Percentiles rank a stretch among this genome's conserved stretches.
Evolutionary conservation across 805 yeast species (phyloP).

Genomic region (Kodamaea nitidulidarum): DNA sequence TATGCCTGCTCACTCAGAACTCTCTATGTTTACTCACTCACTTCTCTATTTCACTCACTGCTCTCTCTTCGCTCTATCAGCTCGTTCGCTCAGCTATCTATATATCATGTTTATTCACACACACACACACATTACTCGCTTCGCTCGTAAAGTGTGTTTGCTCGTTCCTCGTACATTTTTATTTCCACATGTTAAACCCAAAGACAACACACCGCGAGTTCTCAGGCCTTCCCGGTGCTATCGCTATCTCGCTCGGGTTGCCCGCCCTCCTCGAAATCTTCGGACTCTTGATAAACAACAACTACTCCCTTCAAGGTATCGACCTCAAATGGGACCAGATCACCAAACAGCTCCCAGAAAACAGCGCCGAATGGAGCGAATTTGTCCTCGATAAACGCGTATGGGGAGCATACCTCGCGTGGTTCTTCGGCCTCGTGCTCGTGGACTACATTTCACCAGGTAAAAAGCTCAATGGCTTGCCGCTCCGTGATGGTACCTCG

Average conservation of each 20-base stretch:
- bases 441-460: constrained; percentile 70
- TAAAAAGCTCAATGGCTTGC: constrained; percentile 55
- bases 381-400: constrained; percentile 42
- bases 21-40: too few relatives aligned
- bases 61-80: too few relatives aligned
- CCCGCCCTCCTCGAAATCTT: constrained; percentile 61
- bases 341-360: constrained; percentile 29
- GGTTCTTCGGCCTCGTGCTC: constrained; percentile 66
- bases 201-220: constrained; percentile 69
- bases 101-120: not conserved
- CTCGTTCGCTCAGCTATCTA: not conserved
- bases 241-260: constrained; percentile 58
- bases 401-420: constrained; percentile 62
- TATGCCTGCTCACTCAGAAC: too few relatives aligned
- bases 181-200: constrained; percentile 52
- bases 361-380: constrained; percentile 18
- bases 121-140: too few relatives aligned
- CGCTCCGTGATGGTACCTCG: constrained; percentile 69
- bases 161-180: not conserved
- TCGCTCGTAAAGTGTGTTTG: not conserved
- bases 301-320: constrained; percentile 49
- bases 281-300: constrained; percentile 58
- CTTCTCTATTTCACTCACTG: too few relatives aligned
- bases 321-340: constrained; percentile 40
- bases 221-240: constrained; percentile 72